Base-by-base conservation (phyloP, 441 rosid species). In the Populus tomentosa region DNA sequence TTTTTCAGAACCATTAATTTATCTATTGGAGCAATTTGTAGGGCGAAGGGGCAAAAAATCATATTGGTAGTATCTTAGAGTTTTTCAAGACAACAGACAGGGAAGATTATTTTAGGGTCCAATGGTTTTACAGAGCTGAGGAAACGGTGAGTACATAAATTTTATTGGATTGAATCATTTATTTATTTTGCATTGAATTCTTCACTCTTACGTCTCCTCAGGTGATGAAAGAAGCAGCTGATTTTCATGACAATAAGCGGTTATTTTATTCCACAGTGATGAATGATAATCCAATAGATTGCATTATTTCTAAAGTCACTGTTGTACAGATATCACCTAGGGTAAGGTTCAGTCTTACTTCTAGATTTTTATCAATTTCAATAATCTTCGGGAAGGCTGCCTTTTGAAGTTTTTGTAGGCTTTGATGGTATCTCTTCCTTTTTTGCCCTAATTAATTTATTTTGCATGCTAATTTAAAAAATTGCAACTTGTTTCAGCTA, bases 61-160 rank as follows among this genome's bases (percentile, higher is more conserved):
- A 88, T 77, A 79, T 94, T 69, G 98, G 98, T 71, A 89, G 81
- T 83, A 87, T 94, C 73, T 66, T 91, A 80, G 98, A 94, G 76
- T 88, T 94, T 82, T 93, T 94, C 84, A 90, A 75, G 82, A 86
- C 98, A 69, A 89, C 89, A 53, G 88, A 89, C 66, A 87, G 82
- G 74, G 92, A 86, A 82, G 86, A 90, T 59, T 93, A 89, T 83
- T 89, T 91, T 80, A 89, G 98, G 87, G 98, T 90, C 83, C 95
- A 90, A 80, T 95, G 98, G 98, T 95, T 91, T 87, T 95, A 91
- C 77, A 90, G 88, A 83, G 95, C 97, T 82, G 92, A 88, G 76
- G 98, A 95, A 83, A 95, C 98, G 16, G 98, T 91, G 64, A 78
- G 97, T 84, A 75, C 30, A 80, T 75, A 59, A 38, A 33, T 75